Conservation (phyloP, 2,329 filamentous ascomycete genomes). For the Fonsecaea monophora region DNA sequence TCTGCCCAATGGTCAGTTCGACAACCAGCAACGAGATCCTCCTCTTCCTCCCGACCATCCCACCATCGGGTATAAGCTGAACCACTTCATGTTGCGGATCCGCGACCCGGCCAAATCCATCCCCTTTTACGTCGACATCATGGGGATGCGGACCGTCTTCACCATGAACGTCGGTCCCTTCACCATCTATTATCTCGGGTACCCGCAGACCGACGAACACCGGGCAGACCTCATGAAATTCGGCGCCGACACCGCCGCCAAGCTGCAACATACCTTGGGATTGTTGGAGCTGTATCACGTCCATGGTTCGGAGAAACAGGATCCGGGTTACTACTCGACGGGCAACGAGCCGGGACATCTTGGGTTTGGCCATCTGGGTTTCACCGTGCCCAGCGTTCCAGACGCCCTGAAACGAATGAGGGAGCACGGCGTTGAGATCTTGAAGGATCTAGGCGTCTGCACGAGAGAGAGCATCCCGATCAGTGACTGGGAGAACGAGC, state of each 20-base stretch:
- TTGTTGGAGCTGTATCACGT: conserved; percentile 49
- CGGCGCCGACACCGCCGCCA: conserved; percentile 42
- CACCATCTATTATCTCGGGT: conserved; percentile 51
- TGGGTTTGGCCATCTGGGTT: conserved; percentile 50
- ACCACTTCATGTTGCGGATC: conserved; percentile 49
- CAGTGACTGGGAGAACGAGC: conserved; percentile 46
- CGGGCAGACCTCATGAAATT: conserved; percentile 42
- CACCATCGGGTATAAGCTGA: conserved; percentile 47
- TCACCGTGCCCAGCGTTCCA: conserved; percentile 48
- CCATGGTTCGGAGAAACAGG: conserved; percentile 45
- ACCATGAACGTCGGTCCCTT: conserved; percentile 50
- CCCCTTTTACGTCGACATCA: conserved; percentile 48
- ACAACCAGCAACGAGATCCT: conserved; percentile 39
- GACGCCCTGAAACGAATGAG: conserved; percentile 44
- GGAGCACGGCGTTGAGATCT: conserved; percentile 43
- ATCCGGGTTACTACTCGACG: conserved; percentile 37
- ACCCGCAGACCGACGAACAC: conserved; percentile 44
- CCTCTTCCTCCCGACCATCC: conserved; percentile 41
- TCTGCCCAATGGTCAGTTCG: conserved; percentile 42
- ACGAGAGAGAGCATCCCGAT: conserved; percentile 44
- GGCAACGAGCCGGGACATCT: conserved; percentile 47
- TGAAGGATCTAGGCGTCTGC: conserved; percentile 46
- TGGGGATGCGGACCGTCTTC: conserved; percentile 51
- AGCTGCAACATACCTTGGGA: conserved; percentile 45
- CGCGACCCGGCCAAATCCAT: conserved; percentile 46